Evolutionary conservation across 2,329 filamentous ascomycete species (phyloP), one percentile per base, ranked within the genome.

Genomic region (Chrysoporthe cubensis): DNA sequence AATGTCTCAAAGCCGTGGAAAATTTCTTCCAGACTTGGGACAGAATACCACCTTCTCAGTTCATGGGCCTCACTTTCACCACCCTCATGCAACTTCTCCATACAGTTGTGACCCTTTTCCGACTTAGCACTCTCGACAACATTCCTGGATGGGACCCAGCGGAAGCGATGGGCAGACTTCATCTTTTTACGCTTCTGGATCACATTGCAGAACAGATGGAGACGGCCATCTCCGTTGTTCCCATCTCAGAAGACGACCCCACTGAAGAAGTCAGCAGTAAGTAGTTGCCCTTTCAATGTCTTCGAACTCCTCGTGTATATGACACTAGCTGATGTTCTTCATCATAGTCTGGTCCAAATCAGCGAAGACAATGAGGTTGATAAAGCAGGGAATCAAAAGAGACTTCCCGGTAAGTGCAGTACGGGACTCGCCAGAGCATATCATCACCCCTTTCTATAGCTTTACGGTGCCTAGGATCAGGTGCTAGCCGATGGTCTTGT

Each of bases 111-210:
- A 69, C 76, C 5, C 73, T 81, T 7, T 76, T 76, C 68, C 74
- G 72, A 21, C 72, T 81, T 21, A 73, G 75, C 14, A 71, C 76
- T 3, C 65, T 78, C 8, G 77, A 81, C 57, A 79, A 81, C 58
- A 56, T 66, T 8, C 76, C 78, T 1, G 72, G 74, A 0, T 82
- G 80, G 79, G 79, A 81, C 72, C 74, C 79, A 1, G 69, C 71
- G 11, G 74, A 73, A 18, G 75, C 78, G 5, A 72, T 74, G 14
- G 70, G 71, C 52, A 73, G 73, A 5, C 64, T 81, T n/a, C 77
- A 80, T 60, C 68, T 81, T 21, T 67, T 80, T 5, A 67, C 70
- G n/a, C 70, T 79, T 26, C 70, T 74, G 43, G 71, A 73, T 42
- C 72, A 71, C 18, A 71, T 78, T 48, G 50, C 64, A 13, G 50